phyloP scores from a whole-genome alignment of 371 early-diverging fungal species.

The Apophysomyces trapeziformis region DNA sequence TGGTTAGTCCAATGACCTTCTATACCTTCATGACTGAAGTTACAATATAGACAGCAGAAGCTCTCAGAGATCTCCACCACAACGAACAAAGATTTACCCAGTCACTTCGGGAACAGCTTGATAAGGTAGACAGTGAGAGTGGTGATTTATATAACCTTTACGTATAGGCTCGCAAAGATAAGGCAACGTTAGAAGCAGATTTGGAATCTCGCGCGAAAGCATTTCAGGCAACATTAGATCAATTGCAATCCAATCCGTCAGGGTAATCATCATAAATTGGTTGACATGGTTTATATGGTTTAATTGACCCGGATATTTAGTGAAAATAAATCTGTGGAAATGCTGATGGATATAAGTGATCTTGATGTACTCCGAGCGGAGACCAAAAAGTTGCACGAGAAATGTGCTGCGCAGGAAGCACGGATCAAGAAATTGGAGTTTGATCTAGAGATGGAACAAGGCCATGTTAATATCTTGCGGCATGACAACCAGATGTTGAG shows the following conservation, averaged over 20 bases:
- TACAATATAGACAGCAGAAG: constrained; percentile 19
- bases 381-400: constrained; percentile 45
- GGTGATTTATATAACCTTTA: background rate
- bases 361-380: constrained; percentile 41
- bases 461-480: constrained; percentile 67
- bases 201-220: constrained; percentile 46
- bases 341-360: constrained; percentile 33
- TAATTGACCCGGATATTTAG: constrained; percentile 5
- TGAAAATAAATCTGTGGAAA: constrained; percentile 30
- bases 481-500: constrained; percentile 67
- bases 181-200: constrained; percentile 49
- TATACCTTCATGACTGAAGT: background rate
- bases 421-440: constrained; percentile 62
- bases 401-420: constrained; percentile 45
- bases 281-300: background rate
- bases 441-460: constrained; percentile 73
- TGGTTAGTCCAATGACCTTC: background rate
- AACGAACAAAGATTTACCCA: constrained; percentile 43
- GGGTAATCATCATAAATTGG: constrained; percentile 20
- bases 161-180: constrained; percentile 49
- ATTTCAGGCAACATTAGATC: constrained; percentile 39
- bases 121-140: constrained; percentile 34
- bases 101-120: constrained; percentile 49
- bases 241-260: constrained; percentile 29
- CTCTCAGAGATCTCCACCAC: constrained; percentile 29